Conservation (phyloP, 179 eudicot species). For the Patellifolia procumbens region DNA sequence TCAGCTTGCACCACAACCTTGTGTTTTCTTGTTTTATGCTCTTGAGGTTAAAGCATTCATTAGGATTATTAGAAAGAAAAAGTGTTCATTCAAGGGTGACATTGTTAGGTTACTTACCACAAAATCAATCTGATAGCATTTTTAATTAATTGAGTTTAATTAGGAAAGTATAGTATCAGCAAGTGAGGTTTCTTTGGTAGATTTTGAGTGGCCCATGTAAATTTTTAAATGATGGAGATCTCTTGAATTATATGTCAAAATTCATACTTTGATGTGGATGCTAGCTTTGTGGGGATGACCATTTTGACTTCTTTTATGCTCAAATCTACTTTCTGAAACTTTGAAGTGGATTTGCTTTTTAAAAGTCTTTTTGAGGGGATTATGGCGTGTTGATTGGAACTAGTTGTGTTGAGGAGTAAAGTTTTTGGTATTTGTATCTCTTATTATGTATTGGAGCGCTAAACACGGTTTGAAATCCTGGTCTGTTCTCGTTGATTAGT, state of each 20-base stretch:
- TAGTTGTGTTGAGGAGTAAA: not conserved
- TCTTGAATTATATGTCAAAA: too few species aligned
- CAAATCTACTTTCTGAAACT: not conserved
- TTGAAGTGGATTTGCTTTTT: not conserved
- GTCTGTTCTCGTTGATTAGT: not conserved
- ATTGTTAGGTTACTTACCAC: not conserved
- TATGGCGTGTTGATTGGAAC: not conserved
- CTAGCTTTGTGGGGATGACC: not conserved
- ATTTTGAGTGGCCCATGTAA: not conserved
- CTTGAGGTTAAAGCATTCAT: not conserved
- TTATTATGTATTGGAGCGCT: not conserved
- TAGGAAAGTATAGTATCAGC: not conserved
- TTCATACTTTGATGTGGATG: too few species aligned
- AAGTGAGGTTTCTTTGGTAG: not conserved
- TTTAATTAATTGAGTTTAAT: not conserved
- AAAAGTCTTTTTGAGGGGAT: not conserved
- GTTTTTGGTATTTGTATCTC: not conserved
- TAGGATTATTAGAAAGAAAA: not conserved
- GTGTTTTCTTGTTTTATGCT: not conserved
- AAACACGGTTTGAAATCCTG: not conserved
- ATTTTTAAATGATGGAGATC: not conserved
- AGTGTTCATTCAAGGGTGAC: not conserved
- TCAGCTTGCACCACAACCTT: not conserved
- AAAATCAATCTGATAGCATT: not conserved
- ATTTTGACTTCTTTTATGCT: not conserved